Evolutionary conservation across 768 basidiomycete genomes (phyloP).

Genomic region (Mrakia blollopis): DNA sequence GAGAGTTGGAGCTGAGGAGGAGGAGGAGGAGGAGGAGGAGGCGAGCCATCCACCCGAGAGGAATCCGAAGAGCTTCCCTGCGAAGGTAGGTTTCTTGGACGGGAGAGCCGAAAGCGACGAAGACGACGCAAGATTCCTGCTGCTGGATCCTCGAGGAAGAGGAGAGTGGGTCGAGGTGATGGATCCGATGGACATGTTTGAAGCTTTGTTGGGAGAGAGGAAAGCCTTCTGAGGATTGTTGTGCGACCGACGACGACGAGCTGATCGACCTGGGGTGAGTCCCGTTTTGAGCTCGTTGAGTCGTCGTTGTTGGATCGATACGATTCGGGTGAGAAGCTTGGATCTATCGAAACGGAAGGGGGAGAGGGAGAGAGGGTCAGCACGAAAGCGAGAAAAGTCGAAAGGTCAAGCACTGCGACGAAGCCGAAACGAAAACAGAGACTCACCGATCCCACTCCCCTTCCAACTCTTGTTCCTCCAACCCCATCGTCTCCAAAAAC

Average conservation of each 20-base stretch:
- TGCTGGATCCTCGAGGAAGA: not conserved
- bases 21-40: no score
- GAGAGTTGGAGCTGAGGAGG: not conserved
- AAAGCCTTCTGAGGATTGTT: conserved; percentile 17
- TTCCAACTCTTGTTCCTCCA: conserved; percentile 8
- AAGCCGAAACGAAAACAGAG: not conserved
- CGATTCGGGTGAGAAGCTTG: conserved; percentile 16
- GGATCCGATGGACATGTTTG: conserved; percentile 15
- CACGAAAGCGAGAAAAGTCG: no score
- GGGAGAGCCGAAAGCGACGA: not conserved
- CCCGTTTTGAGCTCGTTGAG: not conserved
- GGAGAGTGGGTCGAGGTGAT: not conserved
- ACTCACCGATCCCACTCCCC: conserved; percentile 25
- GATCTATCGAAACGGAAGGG: not conserved
- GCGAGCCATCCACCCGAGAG: conserved; percentile 10
- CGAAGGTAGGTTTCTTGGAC: not conserved
- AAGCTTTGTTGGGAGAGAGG: conserved; percentile 17
- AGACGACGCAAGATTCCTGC: not conserved
- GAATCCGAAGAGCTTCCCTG: conserved; percentile 4
- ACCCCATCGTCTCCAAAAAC: not conserved
- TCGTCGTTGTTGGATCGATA: conserved; percentile 22
- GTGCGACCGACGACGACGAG: conserved; percentile 24
- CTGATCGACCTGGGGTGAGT: not conserved
- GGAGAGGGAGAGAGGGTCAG: not conserved
- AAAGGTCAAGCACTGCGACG: no score